phyloP scores from a whole-genome alignment of 805 yeast species.

The Zygotorulaspora danielsina region DNA sequence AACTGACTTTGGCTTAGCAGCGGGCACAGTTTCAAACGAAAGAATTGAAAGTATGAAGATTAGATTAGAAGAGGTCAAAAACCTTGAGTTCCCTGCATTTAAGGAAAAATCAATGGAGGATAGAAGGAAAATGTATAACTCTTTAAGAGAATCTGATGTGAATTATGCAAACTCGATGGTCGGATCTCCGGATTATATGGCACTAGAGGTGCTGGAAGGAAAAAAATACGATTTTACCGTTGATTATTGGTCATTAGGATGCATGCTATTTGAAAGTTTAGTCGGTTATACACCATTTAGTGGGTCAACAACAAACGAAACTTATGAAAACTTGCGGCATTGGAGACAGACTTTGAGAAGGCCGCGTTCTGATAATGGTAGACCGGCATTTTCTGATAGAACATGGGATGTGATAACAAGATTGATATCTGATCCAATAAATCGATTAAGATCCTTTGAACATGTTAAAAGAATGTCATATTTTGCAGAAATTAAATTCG shows the following conservation, averaged over 20 bases:
- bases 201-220: slow-evolving; percentile 93
- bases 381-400: slow-evolving; percentile 89
- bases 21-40: slow-evolving; percentile 90
- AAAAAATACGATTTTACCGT: slow-evolving; percentile 91
- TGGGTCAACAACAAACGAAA: slow-evolving; percentile 90
- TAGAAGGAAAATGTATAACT: slow-evolving; percentile 80
- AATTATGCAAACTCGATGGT: slow-evolving; percentile 93
- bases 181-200: slow-evolving; percentile 99
- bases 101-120: slow-evolving; percentile 74
- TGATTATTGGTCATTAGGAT: slow-evolving; percentile 98
- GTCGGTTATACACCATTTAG: slow-evolving; percentile 98
- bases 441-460: slow-evolving; percentile 70
- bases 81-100: slow-evolving; percentile 59
- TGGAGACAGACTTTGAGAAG: slow-evolving; percentile 87
- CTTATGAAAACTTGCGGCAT: slow-evolving; percentile 85
- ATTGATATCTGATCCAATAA: slow-evolving; percentile 72
- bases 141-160: slow-evolving; percentile 67
- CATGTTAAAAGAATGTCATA: slow-evolving; percentile 78
- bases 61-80: slow-evolving; percentile 64
- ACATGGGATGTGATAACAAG: slow-evolving; percentile 87
- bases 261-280: slow-evolving; percentile 92
- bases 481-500: slow-evolving; percentile 82
- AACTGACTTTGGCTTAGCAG: slow-evolving; percentile 96
- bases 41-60: slow-evolving; percentile 90
- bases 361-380: slow-evolving; percentile 88